These are phyloP conservation scores for Cerioporus squamosus DNA, from an alignment of 1,284 basidiomycete genomes.

Conservation along the genomic window DNA sequence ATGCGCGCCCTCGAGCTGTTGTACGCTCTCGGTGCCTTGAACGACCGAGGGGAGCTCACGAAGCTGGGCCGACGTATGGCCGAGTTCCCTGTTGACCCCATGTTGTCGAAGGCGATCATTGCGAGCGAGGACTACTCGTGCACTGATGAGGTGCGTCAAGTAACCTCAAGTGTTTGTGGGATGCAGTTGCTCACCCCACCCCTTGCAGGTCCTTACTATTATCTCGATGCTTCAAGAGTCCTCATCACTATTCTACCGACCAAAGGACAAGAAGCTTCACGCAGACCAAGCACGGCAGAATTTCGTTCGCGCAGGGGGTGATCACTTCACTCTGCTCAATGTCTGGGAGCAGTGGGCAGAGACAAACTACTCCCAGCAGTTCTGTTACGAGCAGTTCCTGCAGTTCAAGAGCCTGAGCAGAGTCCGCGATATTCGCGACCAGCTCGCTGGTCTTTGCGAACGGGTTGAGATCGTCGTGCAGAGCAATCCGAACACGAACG, in stretches of 20 bases:
- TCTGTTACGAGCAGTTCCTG: slow-evolving; percentile 96
- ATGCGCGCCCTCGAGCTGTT: slow-evolving; percentile 93
- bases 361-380: slow-evolving; percentile 93
- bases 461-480: slow-evolving; percentile 93
- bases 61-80: slow-evolving; percentile 97
- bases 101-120: slow-evolving; percentile 96
- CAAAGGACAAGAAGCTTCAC: slow-evolving; percentile 96
- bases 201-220: slow-evolving; percentile 87
- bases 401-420: slow-evolving; percentile 96
- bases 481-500: slow-evolving; percentile 87
- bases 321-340: slow-evolving; percentile 96
- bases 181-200: neutral
- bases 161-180: neutral
- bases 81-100: slow-evolving; percentile 98
- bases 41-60: slow-evolving; percentile 95
- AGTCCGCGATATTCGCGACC: slow-evolving; percentile 96
- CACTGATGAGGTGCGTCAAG: slow-evolving; percentile 84
- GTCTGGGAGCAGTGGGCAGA: slow-evolving; percentile 99
- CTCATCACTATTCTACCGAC: slow-evolving; percentile 92
- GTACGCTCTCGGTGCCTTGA: slow-evolving; percentile 95
- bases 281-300: slow-evolving; percentile 97
- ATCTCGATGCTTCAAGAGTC: slow-evolving; percentile 98
- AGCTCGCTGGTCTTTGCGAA: slow-evolving; percentile 94
- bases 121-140: slow-evolving; percentile 94
- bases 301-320: slow-evolving; percentile 94